Base-by-base conservation (phyloP, 768 basidiomycete genomes). In the Tricholoma sp. region DNA sequence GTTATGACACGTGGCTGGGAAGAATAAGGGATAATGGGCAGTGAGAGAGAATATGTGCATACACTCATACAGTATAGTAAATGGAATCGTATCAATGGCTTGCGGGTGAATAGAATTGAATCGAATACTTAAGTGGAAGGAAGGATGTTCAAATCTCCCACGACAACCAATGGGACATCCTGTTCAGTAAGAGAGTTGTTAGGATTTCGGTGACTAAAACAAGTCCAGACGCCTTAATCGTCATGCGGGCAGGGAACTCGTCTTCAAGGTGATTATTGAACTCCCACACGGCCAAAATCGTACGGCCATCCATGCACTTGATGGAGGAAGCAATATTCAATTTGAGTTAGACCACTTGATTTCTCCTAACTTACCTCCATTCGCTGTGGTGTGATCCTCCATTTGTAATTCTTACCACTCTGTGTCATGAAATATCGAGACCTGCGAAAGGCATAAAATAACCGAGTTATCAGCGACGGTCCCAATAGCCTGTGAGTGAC, bases 341-440 rank as follows among this genome's bases (percentile, higher is more conserved):
- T 27, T 5, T 5, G 24, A 27, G 47, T 55, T 34, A 54, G 55
- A 16, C 34, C 45, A 46, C 14, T 45, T 50, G 47, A 50, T 50
- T 31, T 35, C 35, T 41, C 45, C 29, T 19, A 24, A 61, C 80
- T 34, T 56, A 89, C 89, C 83, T 91, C 89, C 81, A 89, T 84
- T 55, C 81, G 76, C 59, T 82, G 76, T 32, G 79, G 71, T 11
- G 73, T 67, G 52, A 87, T 76, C 68, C 80, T 84, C 91, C 91
- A 93, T 69, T 90, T 93, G 70, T 82, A 84, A 51, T 86, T 82
- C 59, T 74, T 82, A 39, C 86, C 86, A 62, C 80, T 83, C 63
- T 84, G 85, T 9, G 84, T 80, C 49, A 78, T 80, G 68, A 91
- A 93, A 69, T 89, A 91, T 52, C 86, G 79, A 29, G 88, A 88